Evolutionary conservation across 768 basidiomycete species (phyloP), one percentile per base, ranked within the genome.

Genomic region (Suillus brevipes): DNA sequence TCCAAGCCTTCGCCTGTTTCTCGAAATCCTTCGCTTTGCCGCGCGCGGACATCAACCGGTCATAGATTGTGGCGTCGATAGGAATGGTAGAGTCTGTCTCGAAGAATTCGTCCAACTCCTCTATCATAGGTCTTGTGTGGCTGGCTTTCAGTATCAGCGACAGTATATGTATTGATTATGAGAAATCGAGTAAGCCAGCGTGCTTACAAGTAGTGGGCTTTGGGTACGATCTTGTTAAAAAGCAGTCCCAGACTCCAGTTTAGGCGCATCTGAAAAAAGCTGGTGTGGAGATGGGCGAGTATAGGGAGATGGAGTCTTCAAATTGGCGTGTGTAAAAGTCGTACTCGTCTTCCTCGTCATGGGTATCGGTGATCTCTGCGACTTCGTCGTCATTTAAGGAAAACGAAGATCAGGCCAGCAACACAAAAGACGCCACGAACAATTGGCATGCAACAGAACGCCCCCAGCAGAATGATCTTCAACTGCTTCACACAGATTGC

Each of bases 21-120:
- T 94, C 91, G 73, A 87, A 89, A 66, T 94, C 92, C 70, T 84
- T 85, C 45, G 90, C 93, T 73, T 89, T 90, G 45, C 79, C 82
- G 53, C 87, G 84, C 40, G 89, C 81, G 23, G 82, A 81, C 76
- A 87, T 82, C 40, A 97, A 76, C 38, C 88, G 85, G 64, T 88
- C 87, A 53, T 90, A 81, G 61, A 92, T 80, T 16, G 83, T 82
- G 20, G 83, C 79, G 69, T 92, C 89, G 50, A 95, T 85, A 3
- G 93, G 92, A 58, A 92, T 84, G 42, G 81, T 83, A 18, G 84
- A 70, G 62, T 91, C 88, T 72, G 86, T 82, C 63, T 87, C 81
- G 23, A 87, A 84, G 69, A 94, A 88, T 57, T 88, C 84, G 34
- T 93, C 88, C 34, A 97, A 81, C 65, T 93, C 90, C 42, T 87